phyloP scores from a whole-genome alignment of 208 protist genomes.

The Wallacemonas sp. region DNA sequence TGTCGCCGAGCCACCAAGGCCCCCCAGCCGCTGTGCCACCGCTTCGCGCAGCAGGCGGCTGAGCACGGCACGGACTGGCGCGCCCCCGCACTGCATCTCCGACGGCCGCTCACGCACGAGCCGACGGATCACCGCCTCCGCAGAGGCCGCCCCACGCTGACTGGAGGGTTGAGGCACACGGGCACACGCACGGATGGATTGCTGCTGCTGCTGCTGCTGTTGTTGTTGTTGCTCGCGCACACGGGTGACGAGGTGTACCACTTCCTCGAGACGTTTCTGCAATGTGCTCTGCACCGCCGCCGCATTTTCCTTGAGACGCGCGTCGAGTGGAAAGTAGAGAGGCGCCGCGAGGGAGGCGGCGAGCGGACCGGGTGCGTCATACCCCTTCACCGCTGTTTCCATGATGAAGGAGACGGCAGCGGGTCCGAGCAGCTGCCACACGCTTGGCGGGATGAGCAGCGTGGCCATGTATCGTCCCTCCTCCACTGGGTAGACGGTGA shows the following conservation, averaged over 20 bases:
- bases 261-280: constrained; percentile 17
- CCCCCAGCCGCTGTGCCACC: no score
- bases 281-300: constrained; percentile 30
- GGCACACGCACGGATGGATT: no score
- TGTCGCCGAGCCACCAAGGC: no score
- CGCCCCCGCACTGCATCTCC: constrained; percentile 21
- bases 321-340: constrained; percentile 41
- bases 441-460: constrained; percentile 26
- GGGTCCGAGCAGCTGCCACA: constrained; percentile 42
- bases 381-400: constrained; percentile 42
- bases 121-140: constrained; percentile 17
- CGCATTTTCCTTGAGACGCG: constrained; percentile 29
- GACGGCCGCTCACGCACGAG: constrained; percentile 29
- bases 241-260: constrained; percentile 1
- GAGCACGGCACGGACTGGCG: constrained; percentile 13
- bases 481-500: constrained; percentile 48
- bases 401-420: constrained; percentile 29
- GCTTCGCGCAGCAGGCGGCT: constrained; percentile 31
- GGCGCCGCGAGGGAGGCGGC: constrained; percentile 15
- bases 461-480: constrained; percentile 36
- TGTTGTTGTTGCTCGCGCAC: not conserved
- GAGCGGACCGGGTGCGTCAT: constrained; percentile 15
- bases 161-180: no score
- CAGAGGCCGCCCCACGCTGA: not conserved
- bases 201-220: not conserved